Evolutionary conservation across 208 protist species (phyloP).

Genomic region (Perkinsela sp.): DNA sequence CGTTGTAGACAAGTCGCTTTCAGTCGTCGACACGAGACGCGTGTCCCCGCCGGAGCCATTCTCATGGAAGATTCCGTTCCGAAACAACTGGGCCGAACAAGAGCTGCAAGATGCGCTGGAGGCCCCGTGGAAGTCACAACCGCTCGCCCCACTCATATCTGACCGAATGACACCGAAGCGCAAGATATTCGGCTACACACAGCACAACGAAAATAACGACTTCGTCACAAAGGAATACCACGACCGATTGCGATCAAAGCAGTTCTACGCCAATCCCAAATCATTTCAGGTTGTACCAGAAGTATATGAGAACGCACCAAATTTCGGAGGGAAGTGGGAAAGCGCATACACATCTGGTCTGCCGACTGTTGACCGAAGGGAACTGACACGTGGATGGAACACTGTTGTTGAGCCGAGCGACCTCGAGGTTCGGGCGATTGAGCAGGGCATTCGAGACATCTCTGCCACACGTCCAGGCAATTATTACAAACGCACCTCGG

Average conservation of each 20-base stretch:
- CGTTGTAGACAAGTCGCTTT: not conserved
- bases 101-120: slow-evolving; percentile 21
- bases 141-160: slow-evolving; percentile 28
- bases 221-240: slow-evolving; percentile 66
- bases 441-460: slow-evolving; percentile 62
- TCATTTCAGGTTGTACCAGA: slow-evolving; percentile 50
- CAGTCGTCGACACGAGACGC: not conserved
- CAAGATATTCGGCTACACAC: slow-evolving; percentile 49
- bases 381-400: slow-evolving; percentile 46
- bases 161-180: slow-evolving; percentile 53
- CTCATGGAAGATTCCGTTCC: slow-evolving; percentile 60
- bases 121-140: slow-evolving; percentile 34
- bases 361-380: slow-evolving; percentile 50
- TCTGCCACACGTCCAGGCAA: slow-evolving; percentile 46
- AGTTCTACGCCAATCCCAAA: slow-evolving; percentile 51
- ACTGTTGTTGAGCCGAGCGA: slow-evolving; percentile 19
- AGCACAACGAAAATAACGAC: slow-evolving; percentile 54
- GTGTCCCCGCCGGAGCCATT: slow-evolving; percentile 17
- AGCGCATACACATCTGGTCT: slow-evolving; percentile 28
- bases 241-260: slow-evolving; percentile 31
- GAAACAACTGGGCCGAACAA: slow-evolving; percentile 55
- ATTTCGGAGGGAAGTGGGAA: slow-evolving; percentile 40
- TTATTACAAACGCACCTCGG: slow-evolving; percentile 33
- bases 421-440: slow-evolving; percentile 29
- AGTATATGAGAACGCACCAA: slow-evolving; percentile 16